Evolutionary conservation across 2,329 filamentous ascomycete genomes (phyloP).

Genomic region (Fusarium chaquense): DNA sequence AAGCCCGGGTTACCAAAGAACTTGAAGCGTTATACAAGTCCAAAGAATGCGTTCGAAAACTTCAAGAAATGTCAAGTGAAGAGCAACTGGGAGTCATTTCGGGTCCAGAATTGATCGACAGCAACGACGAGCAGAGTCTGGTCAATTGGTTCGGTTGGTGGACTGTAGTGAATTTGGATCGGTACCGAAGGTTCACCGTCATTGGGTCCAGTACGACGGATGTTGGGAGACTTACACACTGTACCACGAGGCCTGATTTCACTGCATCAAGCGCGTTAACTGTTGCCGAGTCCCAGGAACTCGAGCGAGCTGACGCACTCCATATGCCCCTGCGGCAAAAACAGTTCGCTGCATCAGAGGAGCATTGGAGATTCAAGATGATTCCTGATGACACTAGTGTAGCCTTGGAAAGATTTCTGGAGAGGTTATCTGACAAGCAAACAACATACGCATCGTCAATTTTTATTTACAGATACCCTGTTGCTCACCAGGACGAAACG

Average conservation of each 20-base stretch:
- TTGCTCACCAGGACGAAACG: slow-evolving; percentile 55
- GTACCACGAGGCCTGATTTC: slow-evolving; percentile 50
- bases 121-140: slow-evolving; percentile 71
- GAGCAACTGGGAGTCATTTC: slow-evolving; percentile 55
- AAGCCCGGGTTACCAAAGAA: slow-evolving; percentile 3
- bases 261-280: slow-evolving; percentile 41
- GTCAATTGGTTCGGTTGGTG: slow-evolving; percentile 74
- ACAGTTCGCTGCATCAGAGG: background rate
- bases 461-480: slow-evolving; percentile 54
- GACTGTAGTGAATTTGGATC: slow-evolving; percentile 62
- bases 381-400: slow-evolving; percentile 17
- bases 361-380: slow-evolving; percentile 1
- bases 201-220: slow-evolving; percentile 59
- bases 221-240: slow-evolving; percentile 42
- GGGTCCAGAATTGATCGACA: slow-evolving; percentile 62
- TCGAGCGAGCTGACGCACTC: slow-evolving; percentile 10
- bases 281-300: slow-evolving; percentile 47
- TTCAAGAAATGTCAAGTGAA: slow-evolving; percentile 34
- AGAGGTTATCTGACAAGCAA: slow-evolving; percentile 7
- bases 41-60: slow-evolving; percentile 32
- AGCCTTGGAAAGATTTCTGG: slow-evolving; percentile 21
- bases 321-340: background rate
- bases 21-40: slow-evolving; percentile 44
- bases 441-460: background rate
- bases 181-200: slow-evolving; percentile 67